These are phyloP conservation scores for Plasmodium berghei DNA, from an alignment of 169 alveolate genomes.

Conservation along the genomic window DNA sequence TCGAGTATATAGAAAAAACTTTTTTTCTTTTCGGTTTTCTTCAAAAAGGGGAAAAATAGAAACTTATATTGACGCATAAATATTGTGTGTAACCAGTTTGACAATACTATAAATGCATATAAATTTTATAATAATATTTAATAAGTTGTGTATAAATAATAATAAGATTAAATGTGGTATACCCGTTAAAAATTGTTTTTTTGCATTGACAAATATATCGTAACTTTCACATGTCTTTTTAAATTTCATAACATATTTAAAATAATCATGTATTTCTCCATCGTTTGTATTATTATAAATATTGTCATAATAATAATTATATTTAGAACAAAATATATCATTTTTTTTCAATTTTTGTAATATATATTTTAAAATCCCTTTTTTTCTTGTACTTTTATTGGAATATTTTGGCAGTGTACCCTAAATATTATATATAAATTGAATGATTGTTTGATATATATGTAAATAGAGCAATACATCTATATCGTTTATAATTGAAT, in stretches of 20 bases:
- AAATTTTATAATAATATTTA: too few relatives aligned
- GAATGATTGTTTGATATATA: too few relatives aligned
- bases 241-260: conserved; percentile 23
- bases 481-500: too few relatives aligned
- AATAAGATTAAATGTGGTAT: neutral
- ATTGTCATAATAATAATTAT: conserved; percentile 51
- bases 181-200: conserved; percentile 29
- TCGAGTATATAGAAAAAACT: conserved; percentile 51
- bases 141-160: too few relatives aligned
- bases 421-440: neutral
- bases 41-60: neutral
- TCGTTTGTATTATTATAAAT: conserved; percentile 54
- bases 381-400: conserved; percentile 46
- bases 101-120: neutral
- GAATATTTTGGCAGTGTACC: conserved; percentile 18
- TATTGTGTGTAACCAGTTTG: neutral
- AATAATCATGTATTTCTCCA: conserved; percentile 34
- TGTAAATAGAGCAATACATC: too few relatives aligned
- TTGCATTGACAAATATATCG: conserved; percentile 33
- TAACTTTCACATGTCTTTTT: conserved; percentile 18
- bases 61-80: neutral
- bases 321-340: conserved; percentile 13
- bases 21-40: conserved; percentile 44
- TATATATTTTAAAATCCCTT: conserved; percentile 46
- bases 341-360: conserved; percentile 31